Conservation (phyloP, 208 protist genomes). For the Leishmania amazonensis region DNA sequence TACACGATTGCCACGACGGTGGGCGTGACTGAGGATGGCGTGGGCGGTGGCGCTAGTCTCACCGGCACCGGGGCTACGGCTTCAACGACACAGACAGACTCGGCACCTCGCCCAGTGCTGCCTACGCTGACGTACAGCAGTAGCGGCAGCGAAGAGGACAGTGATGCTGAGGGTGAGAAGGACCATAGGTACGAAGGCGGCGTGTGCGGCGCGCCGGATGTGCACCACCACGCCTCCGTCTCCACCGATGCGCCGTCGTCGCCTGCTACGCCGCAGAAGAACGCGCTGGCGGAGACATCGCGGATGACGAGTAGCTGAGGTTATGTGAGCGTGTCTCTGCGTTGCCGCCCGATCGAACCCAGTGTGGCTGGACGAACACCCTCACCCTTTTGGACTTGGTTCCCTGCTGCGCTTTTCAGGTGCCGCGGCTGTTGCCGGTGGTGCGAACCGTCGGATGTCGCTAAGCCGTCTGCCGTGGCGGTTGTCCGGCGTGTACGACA, state of each 20-base stretch:
- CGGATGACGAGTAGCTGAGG: neutral
- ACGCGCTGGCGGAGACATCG: neutral
- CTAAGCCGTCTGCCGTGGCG: neutral
- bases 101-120: neutral
- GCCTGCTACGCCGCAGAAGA: neutral
- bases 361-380: neutral
- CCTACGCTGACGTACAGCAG: slow-evolving; percentile 35
- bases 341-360: too few species aligned
- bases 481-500: neutral
- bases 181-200: neutral
- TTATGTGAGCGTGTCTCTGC: neutral
- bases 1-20: slow-evolving; percentile 57
- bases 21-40: slow-evolving; percentile 31
- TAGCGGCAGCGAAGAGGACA: slow-evolving; percentile 16
- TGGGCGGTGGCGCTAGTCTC: neutral
- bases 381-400: neutral
- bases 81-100: neutral
- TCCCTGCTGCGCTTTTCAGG: neutral
- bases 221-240: neutral
- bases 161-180: neutral
- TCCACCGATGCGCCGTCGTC: slow-evolving; percentile 1
- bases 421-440: neutral
- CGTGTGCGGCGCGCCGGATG: neutral
- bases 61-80: neutral
- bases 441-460: neutral